Percentiles rank a stretch among this genome's conserved stretches.
phyloP scores from a whole-genome alignment of 2,329 filamentous ascomycete genomes.

The Fusarium camptoceras region DNA sequence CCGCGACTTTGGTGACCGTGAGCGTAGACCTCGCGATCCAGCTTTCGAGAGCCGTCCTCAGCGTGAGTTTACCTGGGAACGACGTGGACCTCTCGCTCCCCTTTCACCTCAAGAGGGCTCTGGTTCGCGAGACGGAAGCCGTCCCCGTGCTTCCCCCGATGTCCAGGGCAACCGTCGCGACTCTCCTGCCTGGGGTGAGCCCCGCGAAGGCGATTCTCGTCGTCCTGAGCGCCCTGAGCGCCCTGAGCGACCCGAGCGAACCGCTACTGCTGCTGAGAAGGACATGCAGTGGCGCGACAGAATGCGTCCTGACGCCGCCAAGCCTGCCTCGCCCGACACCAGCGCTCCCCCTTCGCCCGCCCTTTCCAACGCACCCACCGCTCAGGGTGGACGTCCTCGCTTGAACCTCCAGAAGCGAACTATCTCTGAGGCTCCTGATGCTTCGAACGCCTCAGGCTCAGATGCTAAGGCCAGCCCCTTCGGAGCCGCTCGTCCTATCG shows the following conservation, averaged over 20 bases:
- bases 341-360: slow-evolving; percentile 82
- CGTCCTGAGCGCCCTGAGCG: slow-evolving; percentile 71
- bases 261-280: slow-evolving; percentile 87
- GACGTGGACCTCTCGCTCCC: slow-evolving; percentile 89
- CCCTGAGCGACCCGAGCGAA: slow-evolving; percentile 76
- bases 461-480: slow-evolving; percentile 93
- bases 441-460: slow-evolving; percentile 59
- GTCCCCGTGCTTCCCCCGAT: slow-evolving; percentile 59
- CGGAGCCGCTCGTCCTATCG: slow-evolving; percentile 91
- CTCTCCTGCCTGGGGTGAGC: slow-evolving; percentile 83
- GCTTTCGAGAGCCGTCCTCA: slow-evolving; percentile 68
- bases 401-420: slow-evolving; percentile 93
- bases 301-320: slow-evolving; percentile 84
- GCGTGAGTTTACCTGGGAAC: slow-evolving; percentile 90
- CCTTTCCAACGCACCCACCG: slow-evolving; percentile 61
- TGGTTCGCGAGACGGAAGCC: slow-evolving; percentile 66
- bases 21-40: slow-evolving; percentile 76
- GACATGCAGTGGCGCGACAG: slow-evolving; percentile 92
- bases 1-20: slow-evolving; percentile 69
- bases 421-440: slow-evolving; percentile 76
- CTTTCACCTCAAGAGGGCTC: slow-evolving; percentile 64
- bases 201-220: slow-evolving; percentile 79
- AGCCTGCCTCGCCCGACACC: slow-evolving; percentile 76
- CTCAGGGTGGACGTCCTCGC: slow-evolving; percentile 75
- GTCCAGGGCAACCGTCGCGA: slow-evolving; percentile 72